A percentile compares a stretch with the other conserved stretches of the same genome.
phyloP scores from a whole-genome alignment of 176 grass and related monocot genomes.

The Alopecurus myosuroides region DNA sequence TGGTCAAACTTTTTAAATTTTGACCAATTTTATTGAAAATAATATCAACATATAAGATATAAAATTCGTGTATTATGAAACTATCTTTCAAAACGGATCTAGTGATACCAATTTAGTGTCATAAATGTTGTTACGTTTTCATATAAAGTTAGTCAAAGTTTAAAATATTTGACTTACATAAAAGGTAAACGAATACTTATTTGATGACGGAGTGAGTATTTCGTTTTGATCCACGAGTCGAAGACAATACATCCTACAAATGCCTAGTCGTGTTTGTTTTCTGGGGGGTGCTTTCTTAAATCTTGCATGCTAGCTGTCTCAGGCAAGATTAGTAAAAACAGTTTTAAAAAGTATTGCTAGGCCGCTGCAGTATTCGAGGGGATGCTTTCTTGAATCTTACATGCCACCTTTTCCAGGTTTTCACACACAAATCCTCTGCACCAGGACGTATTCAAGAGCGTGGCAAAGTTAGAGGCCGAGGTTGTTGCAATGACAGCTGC shows the following conservation, averaged over 20 bases:
- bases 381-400: background rate
- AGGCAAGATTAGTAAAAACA: background rate
- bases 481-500: slow-evolving; percentile 96
- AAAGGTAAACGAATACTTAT: too few relatives aligned
- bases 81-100: too few relatives aligned
- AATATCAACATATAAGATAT: too few relatives aligned
- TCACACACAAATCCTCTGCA: slow-evolving; percentile 95
- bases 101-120: too few relatives aligned
- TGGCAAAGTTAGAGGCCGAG: slow-evolving; percentile 77
- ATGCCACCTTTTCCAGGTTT: slow-evolving; percentile 55
- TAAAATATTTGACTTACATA: too few relatives aligned
- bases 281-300: background rate
- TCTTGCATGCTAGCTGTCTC: background rate
- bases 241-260: background rate
- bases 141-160: too few relatives aligned
- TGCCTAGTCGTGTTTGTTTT: background rate
- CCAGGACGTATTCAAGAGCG: slow-evolving; percentile 94
- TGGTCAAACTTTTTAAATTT: too few relatives aligned
- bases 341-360: background rate
- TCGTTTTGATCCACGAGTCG: background rate
- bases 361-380: background rate
- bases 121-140: too few relatives aligned
- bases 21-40: too few relatives aligned
- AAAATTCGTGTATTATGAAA: too few relatives aligned
- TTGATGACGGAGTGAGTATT: too few relatives aligned